These are phyloP conservation scores for Periglandula ipomoeae DNA, from an alignment of 2,329 filamentous ascomycete genomes.

Conservation along the genomic window DNA sequence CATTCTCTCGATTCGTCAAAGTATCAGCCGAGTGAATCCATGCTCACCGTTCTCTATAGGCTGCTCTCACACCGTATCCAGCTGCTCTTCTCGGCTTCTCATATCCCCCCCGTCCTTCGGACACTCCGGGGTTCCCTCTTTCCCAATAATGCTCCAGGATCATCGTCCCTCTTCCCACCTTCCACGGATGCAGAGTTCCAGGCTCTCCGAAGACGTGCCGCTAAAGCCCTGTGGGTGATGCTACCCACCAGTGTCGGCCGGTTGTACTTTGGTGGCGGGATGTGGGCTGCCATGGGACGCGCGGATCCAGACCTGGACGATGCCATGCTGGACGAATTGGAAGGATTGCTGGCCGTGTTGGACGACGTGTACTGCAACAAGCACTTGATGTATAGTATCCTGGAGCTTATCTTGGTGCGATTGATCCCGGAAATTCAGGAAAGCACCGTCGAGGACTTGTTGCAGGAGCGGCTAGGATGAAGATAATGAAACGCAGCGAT, in stretches of 20 bases:
- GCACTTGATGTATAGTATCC: slow-evolving; percentile 72
- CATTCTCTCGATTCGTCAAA: slow-evolving; percentile 4
- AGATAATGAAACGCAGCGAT: not conserved
- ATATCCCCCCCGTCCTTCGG: slow-evolving; percentile 58
- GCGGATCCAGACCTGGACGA: slow-evolving; percentile 23
- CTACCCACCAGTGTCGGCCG: slow-evolving; percentile 37
- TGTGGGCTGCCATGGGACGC: slow-evolving; percentile 17
- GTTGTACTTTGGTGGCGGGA: slow-evolving; percentile 39
- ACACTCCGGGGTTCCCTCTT: slow-evolving; percentile 72
- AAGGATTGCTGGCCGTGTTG: slow-evolving; percentile 63
- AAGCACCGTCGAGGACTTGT: slow-evolving; percentile 59
- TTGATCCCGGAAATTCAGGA: slow-evolving; percentile 77
- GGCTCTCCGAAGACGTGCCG: slow-evolving; percentile 58
- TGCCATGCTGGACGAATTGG: slow-evolving; percentile 46
- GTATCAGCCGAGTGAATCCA: slow-evolving; percentile 1
- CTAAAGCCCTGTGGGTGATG: slow-evolving; percentile 45
- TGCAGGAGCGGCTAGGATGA: slow-evolving; percentile 56
- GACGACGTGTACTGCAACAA: slow-evolving; percentile 85
- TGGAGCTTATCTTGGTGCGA: slow-evolving; percentile 74
- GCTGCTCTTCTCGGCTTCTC: slow-evolving; percentile 51
- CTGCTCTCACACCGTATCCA: slow-evolving; percentile 49
- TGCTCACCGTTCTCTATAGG: slow-evolving; percentile 30
- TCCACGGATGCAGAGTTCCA: slow-evolving; percentile 49
- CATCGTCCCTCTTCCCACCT: slow-evolving; percentile 51
- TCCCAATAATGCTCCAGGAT: slow-evolving; percentile 70